A percentile compares a stretch with the other conserved stretches of the same genome.
Evolutionary conservation across 768 basidiomycete genomes (phyloP).

Genomic region (Omphalotus guepiniiformis): DNA sequence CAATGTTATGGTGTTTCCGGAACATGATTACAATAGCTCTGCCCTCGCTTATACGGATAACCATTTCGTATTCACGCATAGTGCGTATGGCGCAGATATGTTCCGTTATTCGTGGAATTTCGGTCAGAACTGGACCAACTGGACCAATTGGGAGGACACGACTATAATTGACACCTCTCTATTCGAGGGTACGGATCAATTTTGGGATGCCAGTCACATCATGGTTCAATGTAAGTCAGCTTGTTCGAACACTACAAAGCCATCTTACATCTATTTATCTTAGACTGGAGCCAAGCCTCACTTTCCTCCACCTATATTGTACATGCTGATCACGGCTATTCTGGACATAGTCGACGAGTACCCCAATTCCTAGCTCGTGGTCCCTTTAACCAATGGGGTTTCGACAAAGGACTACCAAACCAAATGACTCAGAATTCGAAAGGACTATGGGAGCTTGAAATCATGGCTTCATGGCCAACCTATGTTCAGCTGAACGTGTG

Average conservation of each 20-base stretch:
- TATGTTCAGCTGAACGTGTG: constrained; percentile 89
- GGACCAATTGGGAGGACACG: constrained; percentile 74
- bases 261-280: background rate
- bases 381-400: constrained; percentile 90
- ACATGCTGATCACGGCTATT: constrained; percentile 71
- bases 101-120: constrained; percentile 87
- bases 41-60: constrained; percentile 56
- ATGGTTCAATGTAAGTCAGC: constrained; percentile 79
- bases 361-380: constrained; percentile 88
- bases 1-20: constrained; percentile 87
- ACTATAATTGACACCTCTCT: constrained; percentile 57
- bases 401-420: constrained; percentile 73
- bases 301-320: constrained; percentile 61
- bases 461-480: constrained; percentile 89
- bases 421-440: constrained; percentile 61
- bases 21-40: constrained; percentile 67
- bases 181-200: constrained; percentile 47
- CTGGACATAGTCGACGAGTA: constrained; percentile 59
- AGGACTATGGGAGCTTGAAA: constrained; percentile 78
- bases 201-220: constrained; percentile 83
- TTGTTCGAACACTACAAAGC: background rate
- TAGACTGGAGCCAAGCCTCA: constrained; percentile 76
- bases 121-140: constrained; percentile 77
- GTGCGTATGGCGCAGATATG: constrained; percentile 80
- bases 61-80: constrained; percentile 74